Percentiles rank a stretch among this genome's conserved stretches.
phyloP scores from a whole-genome alignment of 768 basidiomycete genomes.

The Psilocybe azurescens region DNA sequence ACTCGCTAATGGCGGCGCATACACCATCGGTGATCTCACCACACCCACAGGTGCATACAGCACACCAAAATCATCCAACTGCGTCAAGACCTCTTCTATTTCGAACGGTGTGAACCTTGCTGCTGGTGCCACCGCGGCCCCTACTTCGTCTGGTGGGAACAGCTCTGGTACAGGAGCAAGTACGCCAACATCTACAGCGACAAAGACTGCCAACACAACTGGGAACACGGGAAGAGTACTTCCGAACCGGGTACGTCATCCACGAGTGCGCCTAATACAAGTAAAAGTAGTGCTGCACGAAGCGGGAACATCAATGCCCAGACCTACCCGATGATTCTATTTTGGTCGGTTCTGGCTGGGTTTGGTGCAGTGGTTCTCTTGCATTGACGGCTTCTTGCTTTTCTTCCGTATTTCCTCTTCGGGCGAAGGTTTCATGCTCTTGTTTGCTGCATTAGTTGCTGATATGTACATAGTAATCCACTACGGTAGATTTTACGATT shows the following conservation, averaged over 20 bases:
- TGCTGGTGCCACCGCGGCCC: conserved; percentile 29
- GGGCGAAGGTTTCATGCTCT: no score
- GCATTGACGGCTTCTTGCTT: conserved; percentile 1
- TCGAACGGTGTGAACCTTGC: conserved; percentile 42
- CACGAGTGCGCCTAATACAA: conserved; percentile 10
- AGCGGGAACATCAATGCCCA: conserved; percentile 15
- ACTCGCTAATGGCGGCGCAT: conserved; percentile 32
- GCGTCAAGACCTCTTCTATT: conserved; percentile 40
- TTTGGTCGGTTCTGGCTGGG: conserved; percentile 21
- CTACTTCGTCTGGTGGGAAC: conserved; percentile 8
- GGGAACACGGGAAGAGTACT: background rate
- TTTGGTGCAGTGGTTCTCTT: conserved; percentile 22
- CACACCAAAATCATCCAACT: conserved; percentile 46
- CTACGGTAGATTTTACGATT: no score
- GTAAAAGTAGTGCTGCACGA: conserved; percentile 12
- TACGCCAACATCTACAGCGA: background rate
- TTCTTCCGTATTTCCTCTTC: no score
- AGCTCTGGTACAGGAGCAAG: background rate
- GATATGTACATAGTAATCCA: no score
- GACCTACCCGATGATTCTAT: conserved; percentile 14
- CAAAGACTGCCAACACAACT: background rate
- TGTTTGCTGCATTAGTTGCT: no score
- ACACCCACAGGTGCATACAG: conserved; percentile 41
- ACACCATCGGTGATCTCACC: conserved; percentile 44
- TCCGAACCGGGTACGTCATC: conserved; percentile 16